A percentile compares a stretch with the other conserved stretches of the same genome.
These are phyloP conservation scores for Epichloe aotearoae DNA, from an alignment of 2,329 filamentous ascomycete species.

Conservation along the genomic window DNA sequence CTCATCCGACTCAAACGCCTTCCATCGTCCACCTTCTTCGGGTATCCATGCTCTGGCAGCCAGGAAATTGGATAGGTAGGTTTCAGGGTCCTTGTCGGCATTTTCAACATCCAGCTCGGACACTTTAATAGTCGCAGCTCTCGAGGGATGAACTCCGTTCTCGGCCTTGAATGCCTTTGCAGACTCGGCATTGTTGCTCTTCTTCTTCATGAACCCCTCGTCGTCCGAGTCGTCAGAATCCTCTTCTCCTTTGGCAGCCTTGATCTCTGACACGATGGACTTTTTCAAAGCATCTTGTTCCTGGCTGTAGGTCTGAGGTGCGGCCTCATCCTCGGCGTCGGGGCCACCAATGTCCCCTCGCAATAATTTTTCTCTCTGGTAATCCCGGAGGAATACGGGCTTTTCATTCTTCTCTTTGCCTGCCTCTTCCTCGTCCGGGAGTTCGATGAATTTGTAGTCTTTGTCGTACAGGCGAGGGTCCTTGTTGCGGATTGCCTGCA, in stretches of 20 bases:
- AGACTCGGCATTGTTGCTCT: slow-evolving; percentile 30
- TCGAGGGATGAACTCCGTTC: slow-evolving; percentile 44
- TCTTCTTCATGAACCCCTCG: slow-evolving; percentile 62
- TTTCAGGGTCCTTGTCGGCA: slow-evolving; percentile 82
- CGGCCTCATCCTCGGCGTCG: slow-evolving; percentile 44
- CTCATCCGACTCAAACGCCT: slow-evolving; percentile 87
- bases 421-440: slow-evolving; percentile 37
- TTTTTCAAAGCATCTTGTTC: slow-evolving; percentile 78
- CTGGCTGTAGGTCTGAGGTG: slow-evolving; percentile 63
- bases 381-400: slow-evolving; percentile 75
- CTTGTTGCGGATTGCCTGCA: slow-evolving; percentile 78
- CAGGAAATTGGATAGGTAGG: slow-evolving; percentile 91
- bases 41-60: slow-evolving; percentile 82
- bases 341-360: slow-evolving; percentile 50
- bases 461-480: slow-evolving; percentile 86
- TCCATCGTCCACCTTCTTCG: slow-evolving; percentile 49
- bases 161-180: slow-evolving; percentile 18
- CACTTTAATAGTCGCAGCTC: slow-evolving; percentile 31
- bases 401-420: slow-evolving; percentile 55
- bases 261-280: slow-evolving; percentile 67
- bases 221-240: slow-evolving; percentile 40
- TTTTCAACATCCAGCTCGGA: slow-evolving; percentile 53
- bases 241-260: slow-evolving; percentile 39
- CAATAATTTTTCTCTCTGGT: slow-evolving; percentile 82
- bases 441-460: slow-evolving; percentile 62